phyloP scores from a whole-genome alignment of 208 protist genomes.

The Leishmania arabica region DNA sequence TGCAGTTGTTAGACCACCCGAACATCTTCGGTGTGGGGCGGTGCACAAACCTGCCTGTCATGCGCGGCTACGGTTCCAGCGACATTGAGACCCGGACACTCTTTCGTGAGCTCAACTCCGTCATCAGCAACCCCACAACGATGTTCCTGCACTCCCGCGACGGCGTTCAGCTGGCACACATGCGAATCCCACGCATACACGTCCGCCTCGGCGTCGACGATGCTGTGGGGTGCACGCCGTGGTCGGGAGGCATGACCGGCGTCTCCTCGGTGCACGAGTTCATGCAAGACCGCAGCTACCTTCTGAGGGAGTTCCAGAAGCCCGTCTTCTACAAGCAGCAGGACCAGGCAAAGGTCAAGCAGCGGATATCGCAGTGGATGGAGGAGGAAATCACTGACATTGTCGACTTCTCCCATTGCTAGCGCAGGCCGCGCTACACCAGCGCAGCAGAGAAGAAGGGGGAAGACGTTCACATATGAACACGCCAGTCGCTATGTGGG shows the following conservation, averaged over 20 bases:
- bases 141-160: slow-evolving; percentile 67
- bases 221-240: slow-evolving; percentile 78
- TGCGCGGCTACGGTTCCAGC: slow-evolving; percentile 68
- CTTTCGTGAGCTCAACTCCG: slow-evolving; percentile 75
- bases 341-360: slow-evolving; percentile 72
- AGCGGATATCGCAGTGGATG: slow-evolving; percentile 67
- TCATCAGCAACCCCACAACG: slow-evolving; percentile 70
- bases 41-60: slow-evolving; percentile 75
- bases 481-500: neutral
- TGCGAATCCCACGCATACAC: slow-evolving; percentile 71
- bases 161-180: slow-evolving; percentile 50
- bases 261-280: slow-evolving; percentile 75
- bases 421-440: neutral
- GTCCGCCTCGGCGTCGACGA: slow-evolving; percentile 75
- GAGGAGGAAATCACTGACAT: slow-evolving; percentile 74
- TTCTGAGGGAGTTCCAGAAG: slow-evolving; percentile 77
- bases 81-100: slow-evolving; percentile 76
- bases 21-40: slow-evolving; percentile 79
- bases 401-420: slow-evolving; percentile 81
- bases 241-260: slow-evolving; percentile 73
- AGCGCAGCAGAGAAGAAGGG: neutral
- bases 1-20: slow-evolving; percentile 79
- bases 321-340: slow-evolving; percentile 88
- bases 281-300: slow-evolving; percentile 76
- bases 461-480: neutral